Percentiles rank a stretch among this genome's conserved stretches.
Evolutionary conservation across 106 monocot genomes (phyloP).

Genomic region (Phalaenopsis equestris): DNA sequence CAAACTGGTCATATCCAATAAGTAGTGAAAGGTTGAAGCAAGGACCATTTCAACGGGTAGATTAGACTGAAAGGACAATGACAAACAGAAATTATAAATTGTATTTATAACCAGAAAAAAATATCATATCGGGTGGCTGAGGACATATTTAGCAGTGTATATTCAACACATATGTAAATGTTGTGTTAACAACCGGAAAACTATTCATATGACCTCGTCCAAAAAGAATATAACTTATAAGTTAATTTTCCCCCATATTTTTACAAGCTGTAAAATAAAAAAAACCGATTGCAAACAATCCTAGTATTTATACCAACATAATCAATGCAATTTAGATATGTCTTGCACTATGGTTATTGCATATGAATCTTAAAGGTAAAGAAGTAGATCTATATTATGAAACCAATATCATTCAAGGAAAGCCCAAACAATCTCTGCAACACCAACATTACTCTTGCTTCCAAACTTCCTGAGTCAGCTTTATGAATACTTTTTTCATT

Average conservation of each 20-base stretch:
- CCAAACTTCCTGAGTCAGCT: not conserved
- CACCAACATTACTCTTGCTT: not conserved
- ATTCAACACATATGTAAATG: not conserved
- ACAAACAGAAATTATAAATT: too few species aligned
- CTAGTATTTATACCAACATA: not conserved
- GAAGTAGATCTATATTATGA: not conserved
- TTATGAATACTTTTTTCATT: not conserved
- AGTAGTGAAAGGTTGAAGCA: not conserved
- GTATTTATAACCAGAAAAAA: not conserved
- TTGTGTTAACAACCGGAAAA: constrained; percentile 1
- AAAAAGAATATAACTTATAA: not conserved
- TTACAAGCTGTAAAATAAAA: not conserved
- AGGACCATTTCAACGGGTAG: not conserved
- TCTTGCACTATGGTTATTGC: not conserved
- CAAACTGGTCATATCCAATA: not conserved
- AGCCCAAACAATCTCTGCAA: not conserved
- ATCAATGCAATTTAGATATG: not conserved
- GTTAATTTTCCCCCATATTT: not conserved
- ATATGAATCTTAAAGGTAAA: not conserved
- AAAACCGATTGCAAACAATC: not conserved
- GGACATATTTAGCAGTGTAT: not conserved
- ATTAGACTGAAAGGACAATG: too few species aligned
- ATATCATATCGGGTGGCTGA: not conserved
- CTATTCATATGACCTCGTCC: not conserved
- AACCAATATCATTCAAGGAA: not conserved